Base-by-base conservation (phyloP, 306 rosid species). In the Cucumis melo region DNA sequence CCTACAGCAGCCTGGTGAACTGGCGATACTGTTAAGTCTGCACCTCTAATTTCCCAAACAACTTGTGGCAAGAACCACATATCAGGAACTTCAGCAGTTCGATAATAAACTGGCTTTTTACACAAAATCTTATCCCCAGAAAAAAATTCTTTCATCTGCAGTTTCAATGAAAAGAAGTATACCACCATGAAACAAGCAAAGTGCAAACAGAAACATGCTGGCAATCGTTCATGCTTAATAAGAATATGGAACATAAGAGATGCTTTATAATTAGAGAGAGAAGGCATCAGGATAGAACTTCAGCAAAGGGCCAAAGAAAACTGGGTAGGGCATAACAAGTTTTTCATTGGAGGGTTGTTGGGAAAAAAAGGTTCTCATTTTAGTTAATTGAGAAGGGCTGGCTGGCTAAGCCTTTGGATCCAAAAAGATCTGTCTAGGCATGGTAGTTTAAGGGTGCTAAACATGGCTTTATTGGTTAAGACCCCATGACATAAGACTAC, bases 41-140 rank as follows among this genome's bases (percentile, higher is more conserved):
- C 97, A 57, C 98, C 96, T 86, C 87, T 86, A 81, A 91, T 88
- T 83, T 89, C 92, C 98, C 93, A 93, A 74, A 93, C 97, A 61
- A 91, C 84, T 74, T 85, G 83, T 0, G 97, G 85, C 11, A 78
- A 73, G 80, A 93, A 93, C 97, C 97, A 93, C 84, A 81, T 73
- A 84, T 88, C 96, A 7, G 97, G 92, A 24, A 73, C 80, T 85
- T 93, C 97, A 20, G 86, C 89, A 39, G 98, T 93, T 71, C 74
- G 88, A 79, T 93, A 93, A 75, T 93, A 91, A 27, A 90, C 88
- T 46, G 97, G 97, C 83, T 85, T 91, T 81, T 83, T 89, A 63
- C 87, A 77, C 80, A 93, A 75, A 19, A 93, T 83, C 80, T 79
- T 86, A 83, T 87, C 93, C 73, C 81, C 93, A 59, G 90, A 87